Evolutionary conservation across 495 filamentous ascomycete genomes (phyloP).

Genomic region (Choiromyces venosus): DNA sequence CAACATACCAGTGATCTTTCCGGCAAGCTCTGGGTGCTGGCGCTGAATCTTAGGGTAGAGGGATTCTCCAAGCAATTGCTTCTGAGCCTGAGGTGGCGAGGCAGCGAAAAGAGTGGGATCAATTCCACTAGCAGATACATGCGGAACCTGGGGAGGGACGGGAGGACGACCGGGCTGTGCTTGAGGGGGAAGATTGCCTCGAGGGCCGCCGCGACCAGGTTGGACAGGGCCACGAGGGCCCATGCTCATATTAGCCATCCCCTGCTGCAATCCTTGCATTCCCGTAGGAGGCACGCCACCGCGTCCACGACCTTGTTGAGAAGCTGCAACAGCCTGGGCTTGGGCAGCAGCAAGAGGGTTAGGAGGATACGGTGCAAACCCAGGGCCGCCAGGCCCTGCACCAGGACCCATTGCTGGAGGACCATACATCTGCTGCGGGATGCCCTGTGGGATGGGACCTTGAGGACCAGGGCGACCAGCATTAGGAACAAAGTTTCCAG

Average conservation of each 20-base stretch:
- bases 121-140: conserved; percentile 44
- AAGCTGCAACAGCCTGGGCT: conserved; percentile 30
- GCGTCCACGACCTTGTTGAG: conserved; percentile 32
- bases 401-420: conserved; percentile 39
- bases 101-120: conserved; percentile 45
- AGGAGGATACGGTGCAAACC: conserved; percentile 45
- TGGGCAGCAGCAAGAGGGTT: conserved; percentile 30
- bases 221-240: conserved; percentile 41
- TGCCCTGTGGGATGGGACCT: conserved; percentile 47
- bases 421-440: conserved; percentile 45
- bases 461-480: conserved; percentile 60
- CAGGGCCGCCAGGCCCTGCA: conserved; percentile 33
- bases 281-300: conserved; percentile 31
- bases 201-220: conserved; percentile 36
- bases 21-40: conserved; percentile 88
- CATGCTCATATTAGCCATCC: conserved; percentile 34
- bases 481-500: conserved; percentile 44
- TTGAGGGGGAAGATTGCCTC: conserved; percentile 22
- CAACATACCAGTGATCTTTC: conserved; percentile 99
- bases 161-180: conserved; percentile 28
- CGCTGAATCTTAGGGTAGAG: conserved; percentile 96
- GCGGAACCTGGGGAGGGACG: conserved; percentile 36
- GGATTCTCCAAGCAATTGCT: conserved; percentile 95
- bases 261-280: conserved; percentile 30
- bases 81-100: conserved; percentile 68